Evolutionary conservation across 1,284 basidiomycete genomes (phyloP), one percentile per base, ranked within the genome.

Genomic region (Heterobasidion irregulare): DNA sequence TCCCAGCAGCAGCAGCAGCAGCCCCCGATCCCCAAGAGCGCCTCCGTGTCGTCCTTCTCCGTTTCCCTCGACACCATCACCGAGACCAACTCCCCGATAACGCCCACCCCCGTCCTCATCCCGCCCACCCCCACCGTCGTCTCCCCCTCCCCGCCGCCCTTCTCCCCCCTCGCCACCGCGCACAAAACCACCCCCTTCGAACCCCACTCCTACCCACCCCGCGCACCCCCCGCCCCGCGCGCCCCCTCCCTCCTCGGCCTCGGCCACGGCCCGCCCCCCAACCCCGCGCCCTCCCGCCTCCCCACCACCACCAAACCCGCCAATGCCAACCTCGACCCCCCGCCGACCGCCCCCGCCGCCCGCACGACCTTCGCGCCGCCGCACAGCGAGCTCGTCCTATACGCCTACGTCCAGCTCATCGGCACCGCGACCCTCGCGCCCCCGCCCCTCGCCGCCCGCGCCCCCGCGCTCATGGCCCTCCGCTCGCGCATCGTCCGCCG

Each of bases 341-440:
- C 57, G 15, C 72, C 71, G 34, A 70, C 72, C 5, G 67, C 75
- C 2, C 70, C 69, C 58, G 70, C 75, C 19, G 67, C 74, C 1
- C 48, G 18, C 48, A 32, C 48, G 13, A 47, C 52, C 41, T 47
- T 53, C 43, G 13, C 43, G 6, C 63, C 74, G 1, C 65, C 71
- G 47, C 67, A 71, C 55, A 77, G 78, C 8, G 87, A 92, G 61
- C 72, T 89, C 10, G 79, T 94, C n/a, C 75, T 94, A 0, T 95
- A 94, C 69, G 84, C 92, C 0, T 94, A 94, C 65, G 89, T 86
- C 0, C 92, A 94, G 62, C 75, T 94, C 32, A 73, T 81, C n/a
- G 92, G 92, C 2, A 79, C 75, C 0, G 72, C 86, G 53, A 74
- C 79, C 34, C 66, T 85, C 44, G 61, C 65, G 3, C 68, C 73